phyloP scores from a whole-genome alignment of 2,329 filamentous ascomycete genomes.

The Colletotrichum ledebouriae region DNA sequence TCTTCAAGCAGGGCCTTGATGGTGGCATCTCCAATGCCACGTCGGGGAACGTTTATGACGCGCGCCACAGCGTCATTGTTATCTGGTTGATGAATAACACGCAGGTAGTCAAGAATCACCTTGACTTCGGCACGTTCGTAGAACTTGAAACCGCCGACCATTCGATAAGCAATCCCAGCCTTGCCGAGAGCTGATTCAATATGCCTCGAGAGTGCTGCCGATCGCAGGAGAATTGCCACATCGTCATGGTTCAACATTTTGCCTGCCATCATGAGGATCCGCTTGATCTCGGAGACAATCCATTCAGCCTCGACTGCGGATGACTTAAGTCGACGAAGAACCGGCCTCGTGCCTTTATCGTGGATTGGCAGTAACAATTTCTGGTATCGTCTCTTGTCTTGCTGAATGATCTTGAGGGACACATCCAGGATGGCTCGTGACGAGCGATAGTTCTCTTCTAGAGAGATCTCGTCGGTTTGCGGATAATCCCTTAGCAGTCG shows the following conservation, averaged over 20 bases:
- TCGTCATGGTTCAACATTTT: slow-evolving; percentile 80
- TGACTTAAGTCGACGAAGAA: slow-evolving; percentile 80
- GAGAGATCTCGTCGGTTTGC: slow-evolving; percentile 82
- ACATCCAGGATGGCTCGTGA: slow-evolving; percentile 85
- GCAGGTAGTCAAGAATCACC: slow-evolving; percentile 86
- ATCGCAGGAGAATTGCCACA: slow-evolving; percentile 88
- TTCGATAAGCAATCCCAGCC: slow-evolving; percentile 86
- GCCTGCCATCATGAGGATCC: slow-evolving; percentile 78
- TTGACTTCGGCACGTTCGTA: slow-evolving; percentile 94
- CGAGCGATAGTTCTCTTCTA: slow-evolving; percentile 96
- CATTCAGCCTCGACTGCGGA: slow-evolving; percentile 84
- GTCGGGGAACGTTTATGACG: slow-evolving; percentile 86
- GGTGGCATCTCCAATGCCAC: slow-evolving; percentile 85
- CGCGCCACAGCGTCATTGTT: slow-evolving; percentile 89
- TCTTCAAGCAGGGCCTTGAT: slow-evolving; percentile 81
- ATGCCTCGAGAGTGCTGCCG: slow-evolving; percentile 84
- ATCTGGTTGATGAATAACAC: slow-evolving; percentile 85
- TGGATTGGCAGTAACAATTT: slow-evolving; percentile 87
- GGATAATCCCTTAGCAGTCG: slow-evolving; percentile 83
- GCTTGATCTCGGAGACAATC: slow-evolving; percentile 87
- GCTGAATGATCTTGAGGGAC: slow-evolving; percentile 89
- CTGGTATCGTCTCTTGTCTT: slow-evolving; percentile 83
- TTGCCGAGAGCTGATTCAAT: slow-evolving; percentile 87
- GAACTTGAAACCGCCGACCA: slow-evolving; percentile 92
- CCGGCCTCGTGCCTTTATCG: slow-evolving; percentile 81